A percentile compares a stretch with the other conserved stretches of the same genome.
Conservation (phyloP, 1,284 basidiomycete genomes). For the Mycena citricolor region DNA sequence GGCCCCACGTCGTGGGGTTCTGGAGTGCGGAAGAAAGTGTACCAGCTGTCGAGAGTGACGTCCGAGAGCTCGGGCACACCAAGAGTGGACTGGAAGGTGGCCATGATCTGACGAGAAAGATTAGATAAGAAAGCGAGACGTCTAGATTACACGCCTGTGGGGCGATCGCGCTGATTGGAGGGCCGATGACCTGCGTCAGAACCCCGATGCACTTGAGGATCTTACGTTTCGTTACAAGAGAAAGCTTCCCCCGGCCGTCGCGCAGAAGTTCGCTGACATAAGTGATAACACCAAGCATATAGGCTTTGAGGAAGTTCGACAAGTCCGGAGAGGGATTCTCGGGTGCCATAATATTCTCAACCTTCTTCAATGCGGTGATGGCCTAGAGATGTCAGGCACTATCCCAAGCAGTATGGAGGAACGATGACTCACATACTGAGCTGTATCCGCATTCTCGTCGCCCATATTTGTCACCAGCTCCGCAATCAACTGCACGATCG, state of each 20-base stretch:
- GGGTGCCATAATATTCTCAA: slow-evolving; percentile 42
- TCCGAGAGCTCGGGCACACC: slow-evolving; percentile 71
- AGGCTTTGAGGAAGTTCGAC: slow-evolving; percentile 61
- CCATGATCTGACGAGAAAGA: slow-evolving; percentile 88
- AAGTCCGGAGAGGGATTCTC: slow-evolving; percentile 39
- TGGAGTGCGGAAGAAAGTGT: slow-evolving; percentile 74
- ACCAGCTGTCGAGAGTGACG: slow-evolving; percentile 83
- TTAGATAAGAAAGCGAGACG: slow-evolving; percentile 3
- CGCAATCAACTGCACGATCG: slow-evolving; percentile 65
- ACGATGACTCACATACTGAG: slow-evolving; percentile 41
- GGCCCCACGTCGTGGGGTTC: slow-evolving; percentile 76
- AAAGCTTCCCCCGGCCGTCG: slow-evolving; percentile 75
- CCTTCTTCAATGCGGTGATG: slow-evolving; percentile 59
- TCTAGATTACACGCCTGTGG: slow-evolving; percentile 65
- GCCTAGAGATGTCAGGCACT: slow-evolving; percentile 42
- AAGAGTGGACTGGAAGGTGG: slow-evolving; percentile 91
- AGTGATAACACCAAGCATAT: slow-evolving; percentile 83
- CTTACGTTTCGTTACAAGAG: slow-evolving; percentile 63
- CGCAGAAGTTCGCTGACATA: slow-evolving; percentile 82
- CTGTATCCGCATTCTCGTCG: slow-evolving; percentile 51
- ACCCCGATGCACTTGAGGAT: slow-evolving; percentile 81
- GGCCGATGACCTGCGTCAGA: slow-evolving; percentile 72
- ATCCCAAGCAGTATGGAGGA: slow-evolving; percentile 6
- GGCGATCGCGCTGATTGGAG: slow-evolving; percentile 70
- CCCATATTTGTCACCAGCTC: slow-evolving; percentile 78